Conservation (phyloP, 345 rosid species). For the Corchorus olitorius region DNA sequence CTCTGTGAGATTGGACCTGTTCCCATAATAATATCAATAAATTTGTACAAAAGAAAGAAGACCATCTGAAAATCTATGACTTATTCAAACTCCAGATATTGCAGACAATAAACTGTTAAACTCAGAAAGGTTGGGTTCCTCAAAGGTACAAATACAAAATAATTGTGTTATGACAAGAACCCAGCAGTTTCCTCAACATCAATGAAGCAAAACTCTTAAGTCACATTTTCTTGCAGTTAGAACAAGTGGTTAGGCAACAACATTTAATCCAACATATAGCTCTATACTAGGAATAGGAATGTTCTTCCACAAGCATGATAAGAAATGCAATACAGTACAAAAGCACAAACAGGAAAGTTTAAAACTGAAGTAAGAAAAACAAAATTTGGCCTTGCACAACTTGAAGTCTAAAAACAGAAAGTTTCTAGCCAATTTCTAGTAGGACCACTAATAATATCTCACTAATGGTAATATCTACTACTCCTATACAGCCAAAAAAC, state of each 20-base stretch:
- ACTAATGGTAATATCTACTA: not conserved
- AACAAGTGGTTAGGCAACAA: not conserved
- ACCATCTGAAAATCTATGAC: too few relatives aligned
- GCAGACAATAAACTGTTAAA: too few relatives aligned
- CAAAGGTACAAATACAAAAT: too few relatives aligned
- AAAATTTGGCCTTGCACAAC: conserved; percentile 6
- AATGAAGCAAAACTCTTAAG: not conserved
- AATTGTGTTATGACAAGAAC: too few relatives aligned
- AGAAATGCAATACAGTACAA: not conserved
- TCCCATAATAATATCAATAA: too few relatives aligned
- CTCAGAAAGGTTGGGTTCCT: too few relatives aligned
- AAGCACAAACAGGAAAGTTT: not conserved
- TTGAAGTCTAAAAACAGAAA: not conserved
- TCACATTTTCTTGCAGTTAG: not conserved
- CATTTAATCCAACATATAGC: not conserved
- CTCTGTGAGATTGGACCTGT: too few relatives aligned
- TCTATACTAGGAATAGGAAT: not conserved
- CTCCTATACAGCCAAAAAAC: not conserved
- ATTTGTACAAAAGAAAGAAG: too few relatives aligned
- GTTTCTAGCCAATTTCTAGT: not conserved
- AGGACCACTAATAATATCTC: not conserved
- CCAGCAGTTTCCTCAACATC: too few relatives aligned
- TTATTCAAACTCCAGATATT: too few relatives aligned
- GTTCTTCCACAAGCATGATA: conserved; percentile 5
- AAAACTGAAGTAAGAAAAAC: not conserved